These are phyloP conservation scores for Sporothrix schenckii DNA, from an alignment of 2,329 filamentous ascomycete species.

Conservation along the genomic window DNA sequence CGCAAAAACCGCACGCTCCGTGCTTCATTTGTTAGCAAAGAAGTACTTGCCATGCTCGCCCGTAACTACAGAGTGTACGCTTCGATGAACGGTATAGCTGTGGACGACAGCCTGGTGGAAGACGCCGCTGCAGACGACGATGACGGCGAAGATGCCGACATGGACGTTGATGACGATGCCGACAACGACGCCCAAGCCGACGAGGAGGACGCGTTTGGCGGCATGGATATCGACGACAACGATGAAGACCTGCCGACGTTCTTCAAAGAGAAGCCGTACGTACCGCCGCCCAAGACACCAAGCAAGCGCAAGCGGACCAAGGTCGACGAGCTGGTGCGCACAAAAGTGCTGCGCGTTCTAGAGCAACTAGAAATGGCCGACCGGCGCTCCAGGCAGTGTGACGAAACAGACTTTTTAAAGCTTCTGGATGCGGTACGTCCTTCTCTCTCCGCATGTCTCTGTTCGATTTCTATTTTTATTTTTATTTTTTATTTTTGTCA, in stretches of 20 bases:
- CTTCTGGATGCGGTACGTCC: slow-evolving; percentile 63
- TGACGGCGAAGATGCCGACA: slow-evolving; percentile 53
- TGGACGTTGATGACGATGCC: slow-evolving; percentile 50
- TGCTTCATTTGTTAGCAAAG: slow-evolving; percentile 74
- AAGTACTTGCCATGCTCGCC: slow-evolving; percentile 80
- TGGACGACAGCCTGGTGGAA: slow-evolving; percentile 68
- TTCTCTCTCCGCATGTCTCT: neutral
- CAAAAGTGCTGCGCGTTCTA: slow-evolving; percentile 84
- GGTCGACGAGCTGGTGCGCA: slow-evolving; percentile 77
- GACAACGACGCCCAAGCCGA: slow-evolving; percentile 54
- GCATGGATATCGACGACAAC: slow-evolving; percentile 60
- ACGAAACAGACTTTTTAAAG: slow-evolving; percentile 89
- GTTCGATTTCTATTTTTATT: neutral
- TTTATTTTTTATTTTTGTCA: neutral
- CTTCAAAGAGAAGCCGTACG: slow-evolving; percentile 67
- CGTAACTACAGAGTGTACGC: slow-evolving; percentile 90
- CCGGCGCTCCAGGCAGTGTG: slow-evolving; percentile 80
- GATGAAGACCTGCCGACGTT: slow-evolving; percentile 78
- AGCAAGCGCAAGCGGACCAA: slow-evolving; percentile 76
- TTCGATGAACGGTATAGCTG: slow-evolving; percentile 76
- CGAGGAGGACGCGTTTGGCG: slow-evolving; percentile 61
- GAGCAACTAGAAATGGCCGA: slow-evolving; percentile 80
- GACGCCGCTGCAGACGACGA: slow-evolving; percentile 50
- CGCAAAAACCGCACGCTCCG: slow-evolving; percentile 90
- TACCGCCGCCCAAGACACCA: slow-evolving; percentile 59